A percentile compares a stretch with the other conserved stretches of the same genome.
These are phyloP conservation scores for Aspergillus carbonarius DNA, from an alignment of 2,329 filamentous ascomycete species.

Conservation along the genomic window DNA sequence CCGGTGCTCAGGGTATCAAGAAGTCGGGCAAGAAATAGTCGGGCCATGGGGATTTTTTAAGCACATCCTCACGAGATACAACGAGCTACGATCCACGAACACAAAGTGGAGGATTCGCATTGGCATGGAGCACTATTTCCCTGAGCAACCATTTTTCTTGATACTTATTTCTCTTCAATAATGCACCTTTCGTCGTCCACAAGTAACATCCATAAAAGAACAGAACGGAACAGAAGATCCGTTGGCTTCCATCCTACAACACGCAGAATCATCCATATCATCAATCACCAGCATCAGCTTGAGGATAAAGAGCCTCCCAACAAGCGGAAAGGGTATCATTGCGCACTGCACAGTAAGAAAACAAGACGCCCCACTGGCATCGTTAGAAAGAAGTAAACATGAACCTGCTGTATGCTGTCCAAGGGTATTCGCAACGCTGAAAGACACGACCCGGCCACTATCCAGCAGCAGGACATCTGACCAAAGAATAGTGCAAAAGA, in stretches of 20 bases:
- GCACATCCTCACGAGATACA: conserved; percentile 20
- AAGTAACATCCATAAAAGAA: not conserved
- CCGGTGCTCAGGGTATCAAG: conserved; percentile 87
- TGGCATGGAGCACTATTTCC: conserved; percentile 17
- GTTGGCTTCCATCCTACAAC: not conserved
- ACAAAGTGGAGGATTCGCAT: conserved; percentile 13
- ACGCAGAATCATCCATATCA: not conserved
- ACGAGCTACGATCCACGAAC: conserved; percentile 25
- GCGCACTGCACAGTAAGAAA: conserved; percentile 8
- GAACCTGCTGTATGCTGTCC: conserved; percentile 11
- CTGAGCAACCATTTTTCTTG: conserved; percentile 10
- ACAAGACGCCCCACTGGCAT: conserved; percentile 13
- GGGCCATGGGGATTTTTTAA: not conserved
- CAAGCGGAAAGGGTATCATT: conserved; percentile 17
- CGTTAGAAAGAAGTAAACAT: conserved; percentile 15
- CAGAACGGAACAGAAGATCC: not conserved
- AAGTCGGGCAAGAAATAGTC: conserved; percentile 94
- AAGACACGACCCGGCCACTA: conserved; percentile 9
- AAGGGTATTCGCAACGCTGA: conserved; percentile 12
- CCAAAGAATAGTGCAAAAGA: not conserved
- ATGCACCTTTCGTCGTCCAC: not conserved
- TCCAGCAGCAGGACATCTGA: conserved; percentile 4
- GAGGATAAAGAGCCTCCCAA: conserved; percentile 1
- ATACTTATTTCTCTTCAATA: conserved; percentile 9
- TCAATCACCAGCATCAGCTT: conserved; percentile 2